Evolutionary conservation across 805 yeast species (phyloP), one percentile per base, ranked within the genome.

Genomic region (Debaryomyces hansenii): DNA sequence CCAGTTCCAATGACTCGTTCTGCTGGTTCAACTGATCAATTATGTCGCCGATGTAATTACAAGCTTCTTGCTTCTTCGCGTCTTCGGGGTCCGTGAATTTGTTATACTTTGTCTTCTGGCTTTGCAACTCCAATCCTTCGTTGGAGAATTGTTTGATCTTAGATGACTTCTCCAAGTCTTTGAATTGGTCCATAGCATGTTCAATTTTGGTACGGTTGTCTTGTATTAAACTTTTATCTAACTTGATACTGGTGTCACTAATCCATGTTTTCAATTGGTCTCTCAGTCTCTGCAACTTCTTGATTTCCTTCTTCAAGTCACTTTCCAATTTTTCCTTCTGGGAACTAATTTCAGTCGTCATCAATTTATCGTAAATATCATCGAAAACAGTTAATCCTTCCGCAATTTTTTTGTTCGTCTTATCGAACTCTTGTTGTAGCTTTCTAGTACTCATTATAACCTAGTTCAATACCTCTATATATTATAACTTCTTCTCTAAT

Each of bases 191-290:
- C 99, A 92, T 92, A 50, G 94, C 94, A 59, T 90, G 87, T 58
- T 92, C 97, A 47, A 85, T 74, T 52, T 89, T 72, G 41, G 74
- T 64, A 12, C 83, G 79, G 58, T 86, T 87, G 63, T 90, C 94
- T 42, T 63, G 74, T 28, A 73, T 55, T 24, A 59, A 47, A 39
- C 50, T 55, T 54, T 71, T 69, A 51, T 72, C 77, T 58, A 92
- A 96, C 64, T 95, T 90, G 40, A 91, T 90, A 52, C 91, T 96
- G 56, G 85, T 87, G 55, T 92, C 91, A 37, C 92, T 82, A 63
- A 90, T 70, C 99, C 99, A 92, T 47, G 87, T 87, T 70, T 92
- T 92, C 58, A 92, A 88, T 70, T 90, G 98, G 66, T 92, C 99
- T 63, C 98, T 80, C 57, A 86, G 83, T 63, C 96, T 82, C 64